Base-by-base conservation (phyloP, 768 basidiomycete species). In the Neoboletus magnificus region DNA sequence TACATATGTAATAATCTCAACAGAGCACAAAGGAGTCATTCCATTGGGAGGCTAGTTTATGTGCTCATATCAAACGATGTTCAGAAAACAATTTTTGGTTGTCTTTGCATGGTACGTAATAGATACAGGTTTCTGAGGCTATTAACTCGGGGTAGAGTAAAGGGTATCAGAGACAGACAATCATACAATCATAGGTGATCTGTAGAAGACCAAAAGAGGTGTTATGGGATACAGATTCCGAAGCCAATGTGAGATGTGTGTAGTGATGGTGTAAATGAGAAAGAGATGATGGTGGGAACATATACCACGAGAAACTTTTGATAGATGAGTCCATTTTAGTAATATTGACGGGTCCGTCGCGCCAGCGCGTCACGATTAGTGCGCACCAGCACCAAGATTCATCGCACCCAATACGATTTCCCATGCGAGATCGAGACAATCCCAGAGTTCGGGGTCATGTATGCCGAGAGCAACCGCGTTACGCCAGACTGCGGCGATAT, bases 391-490 rank as follows among this genome's bases (percentile, higher is more conserved):
- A 25, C 77, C 75, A 49, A 82, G 71, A 25, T 80, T 77, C 67
- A 86, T 74, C 27, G 85, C 85, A 9, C 76, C 78, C n/a, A 87
- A 71, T 15, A 89, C 69, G 37, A 86, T 75, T 63, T 82, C 79
- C 86, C 88, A 92, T 41, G 83, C 79, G 40, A 80, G 67, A 56
- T 89, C 85, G 56, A 92, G 77, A 20, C 77, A 77, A 23, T 78
- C 76, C 88, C 88, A 92, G 42, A 91, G 71, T 22, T 74, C 74
- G 33, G 81, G 77, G 60, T 90, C 85, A 49, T 78, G 80, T 2
- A 91, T 69, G 4, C 88, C 88, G n/a, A 92, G 75, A 22, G 81
- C 80, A 56, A 82, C 84, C 3, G 79, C 80, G 64, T 91, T 91
- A 55, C 80, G 76, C 87, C 88, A 92, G 32, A 91, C 68, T 8